A percentile compares a stretch with the other conserved stretches of the same genome.
Conservation (phyloP, 805 yeast genomes). For the Cyberlindnera petersonii region DNA sequence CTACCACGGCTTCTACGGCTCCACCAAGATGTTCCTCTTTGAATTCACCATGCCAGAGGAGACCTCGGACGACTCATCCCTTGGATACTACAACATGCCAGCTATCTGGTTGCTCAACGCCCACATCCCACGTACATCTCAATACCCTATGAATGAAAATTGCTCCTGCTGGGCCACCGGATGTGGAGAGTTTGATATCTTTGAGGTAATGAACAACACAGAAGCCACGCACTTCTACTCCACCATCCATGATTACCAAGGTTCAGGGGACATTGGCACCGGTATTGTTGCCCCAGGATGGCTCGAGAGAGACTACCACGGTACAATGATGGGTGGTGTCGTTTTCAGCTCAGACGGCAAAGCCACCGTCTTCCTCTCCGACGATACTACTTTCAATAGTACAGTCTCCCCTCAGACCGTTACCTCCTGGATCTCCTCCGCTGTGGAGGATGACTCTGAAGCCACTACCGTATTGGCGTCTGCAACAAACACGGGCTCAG, state of each 20-base stretch:
- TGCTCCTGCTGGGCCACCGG: slow-evolving; percentile 79
- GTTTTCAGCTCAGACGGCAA: slow-evolving; percentile 59
- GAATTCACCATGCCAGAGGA: slow-evolving; percentile 68
- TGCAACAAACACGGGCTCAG: slow-evolving; percentile 36
- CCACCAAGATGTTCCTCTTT: slow-evolving; percentile 66
- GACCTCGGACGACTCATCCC: slow-evolving; percentile 29
- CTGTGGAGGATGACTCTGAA: slow-evolving; percentile 28
- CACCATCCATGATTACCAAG: slow-evolving; percentile 75
- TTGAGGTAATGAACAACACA: slow-evolving; percentile 67
- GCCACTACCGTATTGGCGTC: slow-evolving; percentile 31
- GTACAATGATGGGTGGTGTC: slow-evolving; percentile 67
- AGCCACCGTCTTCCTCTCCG: slow-evolving; percentile 57
- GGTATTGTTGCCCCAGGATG: slow-evolving; percentile 59
- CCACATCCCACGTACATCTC: slow-evolving; percentile 70
- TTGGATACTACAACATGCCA: slow-evolving; percentile 53
- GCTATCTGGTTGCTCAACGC: slow-evolving; percentile 77
- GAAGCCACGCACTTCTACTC: slow-evolving; percentile 53
- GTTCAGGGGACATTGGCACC: slow-evolving; percentile 54
- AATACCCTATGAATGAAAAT: slow-evolving; percentile 54
- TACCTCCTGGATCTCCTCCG: slow-evolving; percentile 40
- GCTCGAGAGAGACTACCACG: slow-evolving; percentile 47
- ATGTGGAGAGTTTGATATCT: slow-evolving; percentile 76
- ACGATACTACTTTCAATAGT: slow-evolving; percentile 45
- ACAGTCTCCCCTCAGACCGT: slow-evolving; percentile 44
- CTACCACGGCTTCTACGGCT: slow-evolving; percentile 64